phyloP scores from a whole-genome alignment of 2,329 filamentous ascomycete genomes.

The Microsporum audouinii region DNA sequence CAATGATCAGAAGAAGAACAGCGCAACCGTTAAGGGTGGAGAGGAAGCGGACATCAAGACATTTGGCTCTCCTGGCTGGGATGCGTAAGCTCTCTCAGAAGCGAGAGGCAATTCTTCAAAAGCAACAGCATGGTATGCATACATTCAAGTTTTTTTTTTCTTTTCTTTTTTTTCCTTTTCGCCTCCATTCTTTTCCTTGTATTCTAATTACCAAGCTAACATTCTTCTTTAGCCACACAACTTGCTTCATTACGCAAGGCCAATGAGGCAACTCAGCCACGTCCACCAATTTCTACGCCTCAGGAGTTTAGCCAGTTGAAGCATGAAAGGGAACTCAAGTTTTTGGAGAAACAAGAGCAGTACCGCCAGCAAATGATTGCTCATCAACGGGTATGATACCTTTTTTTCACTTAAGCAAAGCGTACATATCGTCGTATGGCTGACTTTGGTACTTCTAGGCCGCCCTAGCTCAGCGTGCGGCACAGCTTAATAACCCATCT shows the following conservation, averaged over 20 bases:
- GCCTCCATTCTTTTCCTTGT: neutral
- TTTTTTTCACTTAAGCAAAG: neutral
- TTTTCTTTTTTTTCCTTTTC: neutral
- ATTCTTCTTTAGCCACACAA: slow-evolving; percentile 41
- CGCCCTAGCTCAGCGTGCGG: slow-evolving; percentile 34
- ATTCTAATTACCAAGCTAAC: neutral
- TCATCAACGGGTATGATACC: slow-evolving; percentile 38
- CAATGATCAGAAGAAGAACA: slow-evolving; percentile 55
- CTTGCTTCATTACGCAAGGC: slow-evolving; percentile 73
- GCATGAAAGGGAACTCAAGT: slow-evolving; percentile 68
- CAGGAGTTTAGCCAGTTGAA: slow-evolving; percentile 84
- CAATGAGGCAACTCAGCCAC: slow-evolving; percentile 54
- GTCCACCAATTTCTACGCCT: slow-evolving; percentile 58
- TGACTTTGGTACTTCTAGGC: slow-evolving; percentile 20
- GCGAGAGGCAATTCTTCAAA: slow-evolving; percentile 70
- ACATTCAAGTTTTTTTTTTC: neutral
- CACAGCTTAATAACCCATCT: slow-evolving; percentile 21
- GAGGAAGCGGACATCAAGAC: slow-evolving; percentile 70
- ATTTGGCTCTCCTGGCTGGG: slow-evolving; percentile 78
- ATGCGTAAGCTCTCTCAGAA: slow-evolving; percentile 96
- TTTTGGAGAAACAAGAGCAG: slow-evolving; percentile 45
- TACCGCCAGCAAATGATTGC: slow-evolving; percentile 54
- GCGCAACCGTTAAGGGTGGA: slow-evolving; percentile 72
- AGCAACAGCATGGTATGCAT: slow-evolving; percentile 62
- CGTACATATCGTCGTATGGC: neutral